Evolutionary conservation across 306 rosid genomes (phyloP), one percentile per base, ranked within the genome.

Genomic region (Arachis stenosperma): DNA sequence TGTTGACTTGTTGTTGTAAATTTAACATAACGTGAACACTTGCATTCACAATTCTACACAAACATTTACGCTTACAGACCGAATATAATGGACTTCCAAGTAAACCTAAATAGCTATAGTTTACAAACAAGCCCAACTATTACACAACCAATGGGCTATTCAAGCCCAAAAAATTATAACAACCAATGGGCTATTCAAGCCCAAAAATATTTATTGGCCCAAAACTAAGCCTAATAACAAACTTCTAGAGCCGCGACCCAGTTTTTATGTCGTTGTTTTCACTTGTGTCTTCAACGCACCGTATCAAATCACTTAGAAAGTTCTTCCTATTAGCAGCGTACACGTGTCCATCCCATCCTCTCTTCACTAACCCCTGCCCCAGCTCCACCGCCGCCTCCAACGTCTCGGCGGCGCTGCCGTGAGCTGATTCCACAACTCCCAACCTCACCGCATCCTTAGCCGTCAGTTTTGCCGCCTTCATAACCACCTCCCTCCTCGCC

Each of bases 311-410:
- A 5, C 60, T 39, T 52, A 89, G 30, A 77, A 87, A 11, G 2
- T 5, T 65, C 84, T 61, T 78, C 48, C 96, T 79, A 70, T 73
- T 93, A 74, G 65, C 69, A 67, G 79, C 97, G 84, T 90, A 93
- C 81, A 82, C 92, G 76, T 77, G 81, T 62, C 97, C 97, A 27
- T 87, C 79, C 96, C 98, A 90, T 0, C 75, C 88, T 70, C 81
- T 75, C 39, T 61, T 83, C 6, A 70, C 68, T 42, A 93, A 68
- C 2, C 65, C 67, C 72, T 77, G 83, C 14, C 79, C 96, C 48
- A 85, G 27, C 5, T 2, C 48, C 2, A 81, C 69, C 29, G 96
- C 97, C 65, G 87, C 92, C 63, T 60, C 74, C 7, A 89, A 30
- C 5, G 98, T 93, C 60, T 83, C 83, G 58, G 39, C 90, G 8